Base-by-base conservation (phyloP, 345 rosid species). In the Cardamine resedifolia region DNA sequence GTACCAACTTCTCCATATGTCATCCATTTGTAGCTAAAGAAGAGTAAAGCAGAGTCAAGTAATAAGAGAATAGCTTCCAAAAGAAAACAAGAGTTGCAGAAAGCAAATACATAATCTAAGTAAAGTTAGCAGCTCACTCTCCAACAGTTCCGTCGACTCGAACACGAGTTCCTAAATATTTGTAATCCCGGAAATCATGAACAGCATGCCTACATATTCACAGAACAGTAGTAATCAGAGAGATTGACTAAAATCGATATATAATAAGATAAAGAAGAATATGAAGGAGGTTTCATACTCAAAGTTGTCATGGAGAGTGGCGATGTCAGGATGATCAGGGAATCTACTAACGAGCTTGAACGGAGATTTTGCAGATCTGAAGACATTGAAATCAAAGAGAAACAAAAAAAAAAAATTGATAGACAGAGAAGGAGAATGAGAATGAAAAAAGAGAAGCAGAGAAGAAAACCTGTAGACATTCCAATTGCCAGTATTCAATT, bases 1-100 rank as follows among this genome's bases (percentile, higher is more conserved):
- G 96, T 87, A 56, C 90, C 94, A 36, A 78, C 97, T 81, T 95
- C 99, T 76, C 98, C 96, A 78, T 81, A 95, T 20, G 99, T 95
- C 90, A 95, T 86, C 98, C 99, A 95, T 85, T 91, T 90, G 81
- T 95, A 95, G 75, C 99, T 76, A 36, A 0, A 60, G 5, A 61
- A 38, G 19, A 58, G 20, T 78, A 53, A 59, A 27, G 0, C 15
- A 50, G 5, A 59, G 47, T 38, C 27, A 66, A 12, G 18, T 36
- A 47, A 34, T 47, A 49, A 44, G n/a, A 19, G 9, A 26, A 27
- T 16, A 73, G 58, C 71, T 31, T 30, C 9, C n/a, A 39, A 51
- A 71, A 36, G 21, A 70, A 47, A 23, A 21, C 16, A 9, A 19
- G 0, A 56, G 72, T 30, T 76, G 34, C 55, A 58, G 64, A 20